A percentile compares a stretch with the other conserved stretches of the same genome.
phyloP scores from a whole-genome alignment of 78 protist species.

The Cyanophora paradoxa region DNA sequence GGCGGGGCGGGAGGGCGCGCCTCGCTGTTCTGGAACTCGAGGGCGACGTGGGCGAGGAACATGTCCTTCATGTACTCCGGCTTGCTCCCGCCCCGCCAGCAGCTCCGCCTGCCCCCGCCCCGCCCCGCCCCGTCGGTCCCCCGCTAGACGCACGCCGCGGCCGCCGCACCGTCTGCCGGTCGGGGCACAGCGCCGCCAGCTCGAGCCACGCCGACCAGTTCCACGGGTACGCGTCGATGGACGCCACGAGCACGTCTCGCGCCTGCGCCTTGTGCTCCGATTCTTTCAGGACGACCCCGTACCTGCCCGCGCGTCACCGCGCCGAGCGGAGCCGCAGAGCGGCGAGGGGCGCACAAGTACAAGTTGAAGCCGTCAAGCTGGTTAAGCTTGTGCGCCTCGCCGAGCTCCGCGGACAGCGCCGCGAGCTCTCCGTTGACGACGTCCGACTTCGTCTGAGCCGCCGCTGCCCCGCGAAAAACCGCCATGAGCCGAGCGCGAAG shows the following conservation, averaged over 20 bases:
- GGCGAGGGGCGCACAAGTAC: constrained; percentile 15
- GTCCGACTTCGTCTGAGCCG: not conserved
- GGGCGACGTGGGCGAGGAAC: constrained; percentile 54
- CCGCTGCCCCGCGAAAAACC: not conserved
- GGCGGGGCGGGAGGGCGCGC: no score
- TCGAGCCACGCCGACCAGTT: constrained; percentile 35
- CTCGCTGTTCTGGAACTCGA: constrained; percentile 23
- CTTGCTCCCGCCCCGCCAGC: no score
- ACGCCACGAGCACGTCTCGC: not conserved
- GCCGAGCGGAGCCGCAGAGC: no score
- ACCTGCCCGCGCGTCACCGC: no score
- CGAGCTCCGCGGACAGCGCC: not conserved
- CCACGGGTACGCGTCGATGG: not conserved
- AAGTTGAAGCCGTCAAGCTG: constrained; percentile 24
- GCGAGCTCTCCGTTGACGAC: constrained; percentile 4
- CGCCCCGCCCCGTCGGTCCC: no score
- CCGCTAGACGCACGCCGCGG: no score
- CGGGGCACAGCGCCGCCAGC: constrained; percentile 7
- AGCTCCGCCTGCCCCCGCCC: no score
- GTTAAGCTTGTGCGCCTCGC: not conserved
- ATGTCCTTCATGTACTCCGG: constrained; percentile 17
- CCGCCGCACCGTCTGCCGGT: not conserved
- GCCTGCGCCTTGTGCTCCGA: not conserved
- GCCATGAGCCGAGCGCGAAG: no score
- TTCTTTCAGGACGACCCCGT: constrained; percentile 16